These are phyloP conservation scores for Tetrapyrgos nigripes DNA, from an alignment of 1,284 basidiomycete genomes.

Conservation along the genomic window DNA sequence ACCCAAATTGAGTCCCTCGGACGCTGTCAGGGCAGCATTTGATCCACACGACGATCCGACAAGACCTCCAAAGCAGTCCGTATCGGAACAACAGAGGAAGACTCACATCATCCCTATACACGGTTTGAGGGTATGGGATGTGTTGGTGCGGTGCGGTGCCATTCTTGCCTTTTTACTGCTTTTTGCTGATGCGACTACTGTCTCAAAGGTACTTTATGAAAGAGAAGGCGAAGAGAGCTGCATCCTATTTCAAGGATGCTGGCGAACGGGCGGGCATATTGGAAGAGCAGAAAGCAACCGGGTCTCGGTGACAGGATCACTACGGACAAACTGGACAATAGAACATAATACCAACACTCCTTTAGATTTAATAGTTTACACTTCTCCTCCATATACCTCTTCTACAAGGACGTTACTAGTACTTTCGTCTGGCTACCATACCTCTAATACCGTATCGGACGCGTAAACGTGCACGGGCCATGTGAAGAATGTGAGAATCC, in stretches of 20 bases:
- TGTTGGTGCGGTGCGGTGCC: constrained; percentile 48
- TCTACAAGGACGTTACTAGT: not conserved
- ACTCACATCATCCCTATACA: constrained; percentile 51
- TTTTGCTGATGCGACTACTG: not conserved
- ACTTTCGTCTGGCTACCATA: not conserved
- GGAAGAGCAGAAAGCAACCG: constrained; percentile 10
- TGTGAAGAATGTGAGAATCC: constrained; percentile 7
- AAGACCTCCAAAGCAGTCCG: constrained; percentile 58
- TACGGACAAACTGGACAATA: not conserved
- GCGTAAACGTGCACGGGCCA: constrained; percentile 8
- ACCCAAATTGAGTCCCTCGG: constrained; percentile 52
- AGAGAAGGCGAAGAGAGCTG: constrained; percentile 29
- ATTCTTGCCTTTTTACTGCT: constrained; percentile 2
- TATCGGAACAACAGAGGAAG: constrained; percentile 60
- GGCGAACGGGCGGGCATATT: constrained; percentile 11
- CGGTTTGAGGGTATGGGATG: constrained; percentile 62
- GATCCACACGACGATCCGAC: constrained; percentile 57
- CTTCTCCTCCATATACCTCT: not conserved
- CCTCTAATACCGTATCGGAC: not conserved
- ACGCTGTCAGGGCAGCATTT: constrained; percentile 55
- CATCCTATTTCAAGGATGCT: constrained; percentile 24
- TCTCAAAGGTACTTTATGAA: constrained; percentile 11
- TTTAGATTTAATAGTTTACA: not conserved
- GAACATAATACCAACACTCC: not conserved
- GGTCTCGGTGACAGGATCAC: not conserved